A percentile compares a stretch with the other conserved stretches of the same genome.
Evolutionary conservation across 768 basidiomycete genomes (phyloP).

Genomic region (Lepiota venenata): DNA sequence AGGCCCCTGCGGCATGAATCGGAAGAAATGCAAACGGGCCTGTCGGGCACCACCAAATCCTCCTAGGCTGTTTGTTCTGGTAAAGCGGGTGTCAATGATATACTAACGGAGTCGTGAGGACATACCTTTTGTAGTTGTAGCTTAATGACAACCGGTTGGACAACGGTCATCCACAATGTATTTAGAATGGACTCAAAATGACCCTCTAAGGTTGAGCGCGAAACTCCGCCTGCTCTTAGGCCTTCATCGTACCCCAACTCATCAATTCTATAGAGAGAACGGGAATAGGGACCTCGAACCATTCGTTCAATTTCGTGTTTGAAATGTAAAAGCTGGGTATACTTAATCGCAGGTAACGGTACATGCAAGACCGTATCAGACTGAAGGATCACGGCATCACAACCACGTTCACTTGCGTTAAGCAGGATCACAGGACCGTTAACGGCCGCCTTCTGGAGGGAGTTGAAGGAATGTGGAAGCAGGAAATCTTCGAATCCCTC

Average conservation of each 20-base stretch:
- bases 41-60: slow-evolving; percentile 1
- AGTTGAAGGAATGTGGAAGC: neutral
- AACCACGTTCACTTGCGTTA: neutral
- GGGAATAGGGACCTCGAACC: neutral
- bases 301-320: neutral
- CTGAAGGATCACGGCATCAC: neutral
- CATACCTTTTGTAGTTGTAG: neutral
- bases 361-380: neutral
- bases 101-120: neutral
- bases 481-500: slow-evolving; percentile 1
- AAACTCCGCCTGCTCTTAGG: neutral
- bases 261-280: neutral
- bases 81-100: neutral
- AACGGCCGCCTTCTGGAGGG: neutral
- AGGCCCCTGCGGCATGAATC: neutral
- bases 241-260: neutral
- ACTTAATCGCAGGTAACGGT: neutral
- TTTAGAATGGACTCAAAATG: neutral
- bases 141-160: neutral
- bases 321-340: neutral
- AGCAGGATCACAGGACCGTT: neutral
- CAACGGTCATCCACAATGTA: neutral
- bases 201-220: neutral
- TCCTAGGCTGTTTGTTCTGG: neutral
- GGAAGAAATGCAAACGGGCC: neutral